phyloP scores from a whole-genome alignment of 1,284 basidiomycete genomes.

The Albatrellus sp. region DNA sequence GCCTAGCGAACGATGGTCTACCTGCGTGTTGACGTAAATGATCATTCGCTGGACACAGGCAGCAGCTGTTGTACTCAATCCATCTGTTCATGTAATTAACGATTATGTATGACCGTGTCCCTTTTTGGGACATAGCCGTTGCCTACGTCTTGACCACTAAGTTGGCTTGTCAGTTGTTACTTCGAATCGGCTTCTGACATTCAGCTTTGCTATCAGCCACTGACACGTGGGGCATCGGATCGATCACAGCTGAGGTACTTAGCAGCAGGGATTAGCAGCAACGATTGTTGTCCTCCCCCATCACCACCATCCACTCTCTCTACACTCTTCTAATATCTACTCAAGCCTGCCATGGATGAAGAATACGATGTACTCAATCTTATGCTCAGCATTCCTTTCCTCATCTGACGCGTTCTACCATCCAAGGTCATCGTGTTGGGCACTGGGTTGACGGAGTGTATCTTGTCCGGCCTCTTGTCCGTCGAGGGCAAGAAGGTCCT shows the following conservation, averaged over 20 bases:
- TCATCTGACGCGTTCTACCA: slow-evolving; percentile 5
- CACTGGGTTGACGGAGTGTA: slow-evolving; percentile 96
- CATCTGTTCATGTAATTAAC: not conserved
- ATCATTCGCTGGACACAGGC: too few relatives aligned
- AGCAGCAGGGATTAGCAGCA: not conserved
- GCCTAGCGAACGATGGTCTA: not conserved
- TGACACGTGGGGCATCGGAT: slow-evolving; percentile 9
- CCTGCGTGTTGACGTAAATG: not conserved
- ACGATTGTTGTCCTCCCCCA: slow-evolving; percentile 7
- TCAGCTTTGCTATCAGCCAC: not conserved
- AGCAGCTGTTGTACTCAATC: not conserved
- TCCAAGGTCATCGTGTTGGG: slow-evolving; percentile 84
- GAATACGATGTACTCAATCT: slow-evolving; percentile 63
- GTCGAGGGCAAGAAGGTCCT: slow-evolving; percentile 99
- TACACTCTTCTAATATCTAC: not conserved
- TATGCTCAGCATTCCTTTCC: not conserved
- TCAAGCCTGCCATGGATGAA: slow-evolving; percentile 61
- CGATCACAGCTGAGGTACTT: slow-evolving; percentile 1
- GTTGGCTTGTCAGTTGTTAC: too few relatives aligned
- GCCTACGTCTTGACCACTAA: too few relatives aligned
- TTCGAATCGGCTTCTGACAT: too few relatives aligned
- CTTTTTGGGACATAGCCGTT: too few relatives aligned
- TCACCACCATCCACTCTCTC: slow-evolving; percentile 6
- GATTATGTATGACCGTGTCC: not conserved
- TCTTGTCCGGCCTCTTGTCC: slow-evolving; percentile 91